Evolutionary conservation across 495 filamentous ascomycete species (phyloP).

Genomic region (Talaromyces wortmannii): DNA sequence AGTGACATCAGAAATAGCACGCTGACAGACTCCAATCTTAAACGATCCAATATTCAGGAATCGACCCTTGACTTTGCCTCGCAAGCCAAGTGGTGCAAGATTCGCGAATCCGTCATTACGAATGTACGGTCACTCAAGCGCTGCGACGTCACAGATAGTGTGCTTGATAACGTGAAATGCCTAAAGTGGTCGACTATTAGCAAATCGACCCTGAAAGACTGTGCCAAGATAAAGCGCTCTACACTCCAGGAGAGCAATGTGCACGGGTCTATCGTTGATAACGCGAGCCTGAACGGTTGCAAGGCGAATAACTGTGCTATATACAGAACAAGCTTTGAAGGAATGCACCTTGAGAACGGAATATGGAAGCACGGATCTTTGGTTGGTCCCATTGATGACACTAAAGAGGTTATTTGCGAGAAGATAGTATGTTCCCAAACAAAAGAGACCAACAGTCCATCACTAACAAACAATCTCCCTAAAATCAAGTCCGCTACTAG

Average conservation of each 20-base stretch:
- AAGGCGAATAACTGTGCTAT: not conserved
- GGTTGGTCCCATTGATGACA: not conserved
- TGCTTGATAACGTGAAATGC: not conserved
- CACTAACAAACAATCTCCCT: too few relatives aligned
- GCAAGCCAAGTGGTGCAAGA: not conserved
- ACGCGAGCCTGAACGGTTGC: not conserved
- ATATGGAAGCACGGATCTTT: not conserved
- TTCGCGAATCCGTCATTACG: not conserved
- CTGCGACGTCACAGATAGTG: not conserved
- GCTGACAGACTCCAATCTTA: not conserved
- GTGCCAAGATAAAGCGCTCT: not conserved
- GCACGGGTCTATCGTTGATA: not conserved
- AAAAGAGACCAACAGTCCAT: too few relatives aligned
- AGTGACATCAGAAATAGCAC: not conserved
- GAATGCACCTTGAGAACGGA: not conserved
- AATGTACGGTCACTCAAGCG: not conserved
- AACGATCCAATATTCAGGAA: not conserved
- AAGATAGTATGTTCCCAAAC: too few relatives aligned
- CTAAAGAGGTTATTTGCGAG: not conserved
- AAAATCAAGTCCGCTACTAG: too few relatives aligned
- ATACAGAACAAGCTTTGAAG: not conserved
- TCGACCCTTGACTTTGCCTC: not conserved
- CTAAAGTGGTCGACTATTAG: not conserved
- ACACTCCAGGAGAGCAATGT: not conserved
- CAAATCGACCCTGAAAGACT: not conserved